Percentiles rank a stretch among this genome's conserved stretches.
These are phyloP conservation scores for Funneliformis caledonium DNA, from an alignment of 371 early-diverging fungal species.

Conservation along the genomic window DNA sequence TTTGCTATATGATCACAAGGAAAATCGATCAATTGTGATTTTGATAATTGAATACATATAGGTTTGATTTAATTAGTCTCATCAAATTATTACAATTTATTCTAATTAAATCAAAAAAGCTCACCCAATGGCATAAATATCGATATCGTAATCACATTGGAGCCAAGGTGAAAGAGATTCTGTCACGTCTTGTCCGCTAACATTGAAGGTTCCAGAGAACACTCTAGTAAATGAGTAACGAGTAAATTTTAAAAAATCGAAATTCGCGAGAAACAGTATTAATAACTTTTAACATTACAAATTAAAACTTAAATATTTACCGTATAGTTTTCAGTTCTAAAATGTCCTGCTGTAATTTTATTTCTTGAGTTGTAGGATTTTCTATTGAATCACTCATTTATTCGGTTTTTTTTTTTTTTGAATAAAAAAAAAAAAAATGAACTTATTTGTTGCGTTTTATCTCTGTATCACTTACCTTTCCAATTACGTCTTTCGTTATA, in stretches of 20 bases:
- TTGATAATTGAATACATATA: neutral
- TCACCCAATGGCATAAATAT: constrained; percentile 79
- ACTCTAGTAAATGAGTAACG: constrained; percentile 48
- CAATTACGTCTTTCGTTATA: no score
- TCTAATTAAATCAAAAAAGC: neutral
- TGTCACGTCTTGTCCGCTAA: constrained; percentile 76
- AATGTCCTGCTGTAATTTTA: neutral
- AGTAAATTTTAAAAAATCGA: neutral
- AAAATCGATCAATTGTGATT: neutral
- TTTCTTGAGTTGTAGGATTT: neutral
- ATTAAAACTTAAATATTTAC: neutral
- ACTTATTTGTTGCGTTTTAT: no score
- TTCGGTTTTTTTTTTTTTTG: neutral
- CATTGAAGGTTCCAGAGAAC: constrained; percentile 93
- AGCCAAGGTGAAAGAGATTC: constrained; percentile 73
- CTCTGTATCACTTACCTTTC: no score
- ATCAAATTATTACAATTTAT: neutral
- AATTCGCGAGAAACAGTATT: neutral
- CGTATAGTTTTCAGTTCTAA: neutral
- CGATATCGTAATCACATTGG: constrained; percentile 59
- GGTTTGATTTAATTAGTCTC: neutral
- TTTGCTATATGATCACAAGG: neutral
- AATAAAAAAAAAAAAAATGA: no score
- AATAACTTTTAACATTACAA: neutral
- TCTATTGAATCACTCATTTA: neutral